Evolutionary conservation across 164 flowering plant species (phyloP), one percentile per base, ranked within the genome.

Genomic region (Cinnamomum chago): DNA sequence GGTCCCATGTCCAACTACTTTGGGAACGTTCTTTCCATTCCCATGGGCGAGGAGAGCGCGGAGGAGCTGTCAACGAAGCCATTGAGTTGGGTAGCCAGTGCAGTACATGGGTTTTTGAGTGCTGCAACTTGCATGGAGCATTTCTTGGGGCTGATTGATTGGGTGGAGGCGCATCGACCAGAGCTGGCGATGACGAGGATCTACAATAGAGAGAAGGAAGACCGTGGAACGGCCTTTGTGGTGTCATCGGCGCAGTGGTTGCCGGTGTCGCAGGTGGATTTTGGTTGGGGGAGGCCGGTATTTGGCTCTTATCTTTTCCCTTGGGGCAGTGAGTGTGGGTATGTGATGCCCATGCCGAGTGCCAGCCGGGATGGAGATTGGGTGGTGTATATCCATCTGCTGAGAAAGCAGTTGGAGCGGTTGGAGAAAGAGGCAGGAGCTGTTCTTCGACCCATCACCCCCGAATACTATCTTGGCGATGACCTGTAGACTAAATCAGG

Each of bases 331-430:
- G 73, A 77, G 11, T 60, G 81, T 0, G 83, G 85, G n/a, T 83
- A 78, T 30, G 87, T 83, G 65, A 83, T 85, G 87, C 85, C 85
- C 2, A 79, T 83, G 81, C 84, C 83, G 51, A 85, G 81, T 30
- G 76, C 76, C 3, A 71, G 62, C 1, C 70, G 60, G 58, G 50
- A 75, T 5, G 79, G 89, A 68, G 80, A 85, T 20, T 84, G 90
- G 73, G 89, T 88, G 17, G 88, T 89, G 55, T 84, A 89, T 68
- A 73, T 90, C 7, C 84, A 83, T 47, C 58, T 75, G 50, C 2
- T 33, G 13, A 62, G 58, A 24, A 55, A 69, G 58, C 75, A 71
- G 52, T 30, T 79, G 75, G 65, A 67, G 17, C 20, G 50, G 7
- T 18, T 74, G 25, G 81, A 78, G 74, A 52, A 47, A 10, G 75